Percentiles rank a stretch among this genome's conserved stretches.
Evolutionary conservation across 2,329 filamentous ascomycete genomes (phyloP).

Genomic region (Sarocladium brachiariae): DNA sequence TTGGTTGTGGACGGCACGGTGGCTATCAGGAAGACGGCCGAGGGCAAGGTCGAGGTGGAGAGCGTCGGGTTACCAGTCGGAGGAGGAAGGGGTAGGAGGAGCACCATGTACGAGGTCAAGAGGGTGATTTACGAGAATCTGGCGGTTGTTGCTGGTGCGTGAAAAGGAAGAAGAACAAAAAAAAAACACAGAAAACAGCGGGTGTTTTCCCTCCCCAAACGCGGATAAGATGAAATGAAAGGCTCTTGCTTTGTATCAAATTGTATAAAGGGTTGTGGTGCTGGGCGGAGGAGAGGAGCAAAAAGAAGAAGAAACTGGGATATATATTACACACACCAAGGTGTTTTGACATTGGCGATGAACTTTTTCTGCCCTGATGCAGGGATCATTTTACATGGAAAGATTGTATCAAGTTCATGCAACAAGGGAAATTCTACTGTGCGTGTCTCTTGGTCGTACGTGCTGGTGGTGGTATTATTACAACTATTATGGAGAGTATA

Average conservation of each 20-base stretch:
- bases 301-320: too few species aligned
- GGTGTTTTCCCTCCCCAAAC: too few species aligned
- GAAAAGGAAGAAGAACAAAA: constrained; percentile 10
- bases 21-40: constrained; percentile 79
- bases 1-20: constrained; percentile 84
- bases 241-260: too few species aligned
- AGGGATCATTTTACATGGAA: too few species aligned
- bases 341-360: too few species aligned
- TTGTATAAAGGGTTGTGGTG: too few species aligned
- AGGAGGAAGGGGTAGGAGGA: constrained; percentile 27
- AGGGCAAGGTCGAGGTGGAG: constrained; percentile 85
- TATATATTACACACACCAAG: too few species aligned
- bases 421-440: not conserved
- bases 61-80: constrained; percentile 50
- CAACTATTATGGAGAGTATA: too few species aligned
- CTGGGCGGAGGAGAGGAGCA: too few species aligned
- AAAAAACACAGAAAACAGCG: not conserved
- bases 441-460: too few species aligned
- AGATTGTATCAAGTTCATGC: not conserved
- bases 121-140: constrained; percentile 89
- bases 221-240: too few species aligned
- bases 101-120: constrained; percentile 81
- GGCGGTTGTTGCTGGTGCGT: constrained; percentile 78
- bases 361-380: too few species aligned
- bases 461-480: not conserved